Percentiles rank a stretch among this genome's conserved stretches.
Evolutionary conservation across 1,284 basidiomycete species (phyloP).

Genomic region (Malassezia equina): DNA sequence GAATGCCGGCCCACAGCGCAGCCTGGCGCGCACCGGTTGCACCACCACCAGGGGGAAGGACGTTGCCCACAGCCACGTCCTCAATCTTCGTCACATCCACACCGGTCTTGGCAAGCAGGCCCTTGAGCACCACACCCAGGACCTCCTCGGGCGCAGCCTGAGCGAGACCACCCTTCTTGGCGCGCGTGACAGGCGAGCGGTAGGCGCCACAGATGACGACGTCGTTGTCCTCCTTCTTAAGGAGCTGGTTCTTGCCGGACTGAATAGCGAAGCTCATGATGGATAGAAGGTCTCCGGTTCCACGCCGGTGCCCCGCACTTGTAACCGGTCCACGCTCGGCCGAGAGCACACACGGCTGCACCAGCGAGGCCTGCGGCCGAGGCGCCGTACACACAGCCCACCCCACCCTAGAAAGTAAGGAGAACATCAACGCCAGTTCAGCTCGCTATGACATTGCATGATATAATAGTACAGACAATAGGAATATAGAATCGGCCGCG

Average conservation of each 20-base stretch:
- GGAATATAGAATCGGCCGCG: not conserved
- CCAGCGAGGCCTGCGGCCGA: too few relatives aligned
- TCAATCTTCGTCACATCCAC: constrained; percentile 75
- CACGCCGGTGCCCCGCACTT: not conserved
- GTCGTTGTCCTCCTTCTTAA: constrained; percentile 44
- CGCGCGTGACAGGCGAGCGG: constrained; percentile 80
- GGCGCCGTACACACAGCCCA: too few relatives aligned
- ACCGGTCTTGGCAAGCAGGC: constrained; percentile 49
- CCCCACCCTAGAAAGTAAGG: too few relatives aligned
- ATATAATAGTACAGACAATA: constrained; percentile 17
- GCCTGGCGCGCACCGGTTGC: constrained; percentile 88
- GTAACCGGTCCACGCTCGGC: not conserved
- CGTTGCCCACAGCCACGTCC: constrained; percentile 68
- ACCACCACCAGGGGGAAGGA: constrained; percentile 82
- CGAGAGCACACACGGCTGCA: not conserved
- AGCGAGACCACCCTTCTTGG: constrained; percentile 86
- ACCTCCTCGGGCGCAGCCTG: constrained; percentile 72
- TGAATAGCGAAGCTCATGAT: constrained; percentile 18
- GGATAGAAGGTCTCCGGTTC: not conserved
- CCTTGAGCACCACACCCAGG: constrained; percentile 58
- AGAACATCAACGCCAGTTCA: not conserved
- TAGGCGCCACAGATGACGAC: constrained; percentile 82
- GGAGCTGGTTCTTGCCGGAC: constrained; percentile 10
- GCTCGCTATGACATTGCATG: constrained; percentile 10
- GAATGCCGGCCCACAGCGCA: constrained; percentile 79